Percentiles rank a stretch among this genome's conserved stretches.
These are phyloP conservation scores for Licmophora abbreviata DNA, from an alignment of 108 stramenopile species.

Conservation along the genomic window DNA sequence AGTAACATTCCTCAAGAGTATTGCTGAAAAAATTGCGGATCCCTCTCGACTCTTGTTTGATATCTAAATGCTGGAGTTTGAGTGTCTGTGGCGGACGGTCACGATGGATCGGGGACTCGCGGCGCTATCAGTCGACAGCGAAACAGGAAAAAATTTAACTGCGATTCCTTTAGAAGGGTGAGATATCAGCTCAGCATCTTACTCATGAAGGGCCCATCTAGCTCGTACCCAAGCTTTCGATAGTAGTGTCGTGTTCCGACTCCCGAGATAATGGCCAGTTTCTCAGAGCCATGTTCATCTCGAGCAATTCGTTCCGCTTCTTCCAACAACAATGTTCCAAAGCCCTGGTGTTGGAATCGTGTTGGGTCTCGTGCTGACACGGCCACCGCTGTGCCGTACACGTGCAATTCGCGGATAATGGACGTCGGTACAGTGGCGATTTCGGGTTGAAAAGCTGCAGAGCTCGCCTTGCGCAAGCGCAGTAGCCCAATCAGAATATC, in stretches of 20 bases:
- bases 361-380: constrained; percentile 82
- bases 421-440: constrained; percentile 55
- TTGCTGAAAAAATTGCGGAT: constrained; percentile 96
- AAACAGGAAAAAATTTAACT: too few species aligned
- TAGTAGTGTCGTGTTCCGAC: constrained; percentile 96
- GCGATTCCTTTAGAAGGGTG: too few species aligned
- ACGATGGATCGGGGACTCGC: too few species aligned
- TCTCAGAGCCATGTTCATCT: constrained; percentile 86
- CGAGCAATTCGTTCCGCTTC: constrained; percentile 92
- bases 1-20: constrained; percentile 97
- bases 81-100: too few species aligned
- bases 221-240: constrained; percentile 87
- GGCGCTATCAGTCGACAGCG: too few species aligned
- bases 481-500: constrained; percentile 70
- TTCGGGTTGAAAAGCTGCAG: constrained; percentile 66
- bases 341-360: constrained; percentile 95
- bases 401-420: constrained; percentile 92
- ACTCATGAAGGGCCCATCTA: constrained; percentile 90
- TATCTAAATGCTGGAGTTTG: too few species aligned
- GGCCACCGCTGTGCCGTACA: constrained; percentile 94
- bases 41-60: constrained; percentile 90
- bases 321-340: constrained; percentile 91
- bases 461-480: constrained; percentile 53
- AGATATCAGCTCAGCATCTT: too few species aligned
- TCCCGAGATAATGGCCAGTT: constrained; percentile 90